phyloP scores from a whole-genome alignment of 164 flowering plant genomes.

The Vitis rotundifolia region DNA sequence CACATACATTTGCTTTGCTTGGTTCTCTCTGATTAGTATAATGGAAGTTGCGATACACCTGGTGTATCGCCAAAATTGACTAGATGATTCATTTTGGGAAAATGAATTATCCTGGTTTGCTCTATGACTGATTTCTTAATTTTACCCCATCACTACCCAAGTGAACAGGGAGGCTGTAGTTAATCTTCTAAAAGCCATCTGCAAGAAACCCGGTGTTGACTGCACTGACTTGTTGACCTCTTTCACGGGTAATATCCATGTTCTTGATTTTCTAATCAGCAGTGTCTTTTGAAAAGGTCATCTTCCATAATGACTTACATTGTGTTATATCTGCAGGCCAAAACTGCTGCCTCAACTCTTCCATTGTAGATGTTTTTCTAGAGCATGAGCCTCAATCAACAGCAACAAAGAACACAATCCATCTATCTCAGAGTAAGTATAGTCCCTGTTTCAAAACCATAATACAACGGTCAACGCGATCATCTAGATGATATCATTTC shows the following conservation, averaged over 20 bases:
- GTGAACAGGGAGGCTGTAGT: conserved; percentile 45
- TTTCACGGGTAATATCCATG: conserved; percentile 52
- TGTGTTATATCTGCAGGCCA: conserved; percentile 39
- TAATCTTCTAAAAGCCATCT: conserved; percentile 41
- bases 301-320: too few relatives aligned
- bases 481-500: too few relatives aligned
- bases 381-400: conserved; percentile 71
- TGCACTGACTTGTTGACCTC: conserved; percentile 53
- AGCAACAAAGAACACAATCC: conserved; percentile 72
- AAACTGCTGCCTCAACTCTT: conserved; percentile 73
- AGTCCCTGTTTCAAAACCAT: too few relatives aligned
- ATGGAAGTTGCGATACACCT: too few relatives aligned
- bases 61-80: too few relatives aligned
- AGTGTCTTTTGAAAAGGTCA: neutral
- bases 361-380: conserved; percentile 45
- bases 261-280: neutral
- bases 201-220: conserved; percentile 45
- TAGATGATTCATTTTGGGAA: too few relatives aligned
- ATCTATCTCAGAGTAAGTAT: conserved; percentile 17
- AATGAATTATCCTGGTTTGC: too few relatives aligned
- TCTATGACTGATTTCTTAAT: too few relatives aligned
- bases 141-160: neutral
- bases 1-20: too few relatives aligned
- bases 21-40: too few relatives aligned
- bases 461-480: too few relatives aligned